phyloP scores from a whole-genome alignment of 805 yeast species.

The Candida chauliodis region DNA sequence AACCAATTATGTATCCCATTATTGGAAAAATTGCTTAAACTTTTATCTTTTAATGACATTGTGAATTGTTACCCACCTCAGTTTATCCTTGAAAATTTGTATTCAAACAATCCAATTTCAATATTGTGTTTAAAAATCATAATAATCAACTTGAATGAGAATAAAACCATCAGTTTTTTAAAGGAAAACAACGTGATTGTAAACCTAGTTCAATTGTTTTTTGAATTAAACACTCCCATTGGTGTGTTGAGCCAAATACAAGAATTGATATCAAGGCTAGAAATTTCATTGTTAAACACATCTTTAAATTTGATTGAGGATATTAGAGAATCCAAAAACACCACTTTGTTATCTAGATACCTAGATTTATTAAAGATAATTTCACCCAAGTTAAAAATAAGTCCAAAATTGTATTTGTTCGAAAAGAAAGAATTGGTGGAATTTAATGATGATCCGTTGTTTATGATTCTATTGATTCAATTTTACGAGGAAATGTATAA shows the following conservation, averaged over 20 bases:
- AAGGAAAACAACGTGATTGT: constrained; percentile 2
- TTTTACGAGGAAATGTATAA: constrained; percentile 20
- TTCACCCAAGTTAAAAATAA: constrained; percentile 10
- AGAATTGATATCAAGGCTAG: constrained; percentile 3
- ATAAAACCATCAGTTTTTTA: constrained; percentile 7
- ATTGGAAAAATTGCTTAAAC: constrained; percentile 11
- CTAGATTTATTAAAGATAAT: constrained; percentile 17
- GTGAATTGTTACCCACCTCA: constrained; percentile 15
- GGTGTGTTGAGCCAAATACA: constrained; percentile 12
- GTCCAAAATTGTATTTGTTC: constrained; percentile 10
- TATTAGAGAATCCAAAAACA: constrained; percentile 10
- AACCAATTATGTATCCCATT: constrained; percentile 12
- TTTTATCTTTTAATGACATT: constrained; percentile 13
- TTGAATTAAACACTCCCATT: constrained; percentile 6
- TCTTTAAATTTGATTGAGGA: constrained; percentile 8
- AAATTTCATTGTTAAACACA: background rate
- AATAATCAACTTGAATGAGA: constrained; percentile 7
- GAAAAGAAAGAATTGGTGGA: constrained; percentile 14
- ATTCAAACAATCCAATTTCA: background rate
- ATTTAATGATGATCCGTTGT: constrained; percentile 22
- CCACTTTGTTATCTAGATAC: constrained; percentile 18
- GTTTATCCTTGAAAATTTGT: constrained; percentile 13
- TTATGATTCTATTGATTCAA: constrained; percentile 20
- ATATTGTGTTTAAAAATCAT: constrained; percentile 11
- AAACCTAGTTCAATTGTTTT: constrained; percentile 5